Evolutionary conservation across 257 asterid species (phyloP).

Genomic region (Solanum arcanum): DNA sequence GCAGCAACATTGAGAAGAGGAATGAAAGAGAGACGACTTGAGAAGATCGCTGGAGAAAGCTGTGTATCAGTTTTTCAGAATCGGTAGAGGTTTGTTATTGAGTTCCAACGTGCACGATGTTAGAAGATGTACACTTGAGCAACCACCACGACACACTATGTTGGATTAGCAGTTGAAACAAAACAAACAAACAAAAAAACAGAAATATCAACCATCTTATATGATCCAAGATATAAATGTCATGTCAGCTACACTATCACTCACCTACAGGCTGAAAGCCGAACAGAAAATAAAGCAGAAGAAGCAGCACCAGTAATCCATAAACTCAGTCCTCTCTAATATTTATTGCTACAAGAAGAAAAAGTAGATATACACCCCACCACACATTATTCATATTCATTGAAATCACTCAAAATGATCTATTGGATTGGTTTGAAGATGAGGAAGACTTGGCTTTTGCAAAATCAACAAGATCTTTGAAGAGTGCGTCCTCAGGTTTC

Average conservation of each 20-base stretch:
- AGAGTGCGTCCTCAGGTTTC: constrained; percentile 71
- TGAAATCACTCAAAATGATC: constrained; percentile 32
- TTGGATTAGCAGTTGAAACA: background rate
- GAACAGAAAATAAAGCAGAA: background rate
- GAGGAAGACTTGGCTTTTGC: constrained; percentile 90
- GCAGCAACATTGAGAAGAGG: constrained; percentile 37
- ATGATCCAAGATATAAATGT: background rate
- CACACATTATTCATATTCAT: constrained; percentile 12
- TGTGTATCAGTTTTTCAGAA: constrained; percentile 23
- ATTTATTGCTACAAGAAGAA: background rate
- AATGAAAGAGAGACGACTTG: constrained; percentile 39
- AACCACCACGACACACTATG: background rate
- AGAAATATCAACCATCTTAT: background rate
- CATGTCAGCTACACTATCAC: background rate
- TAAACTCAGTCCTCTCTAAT: background rate
- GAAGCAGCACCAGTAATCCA: background rate
- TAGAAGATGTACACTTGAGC: background rate
- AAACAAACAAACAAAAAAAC: background rate
- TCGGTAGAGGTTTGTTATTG: constrained; percentile 32
- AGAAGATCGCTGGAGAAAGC: constrained; percentile 69
- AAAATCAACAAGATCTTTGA: constrained; percentile 82
- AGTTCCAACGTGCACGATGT: background rate
- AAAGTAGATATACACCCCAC: constrained; percentile 14
- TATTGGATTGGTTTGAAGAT: constrained; percentile 52
- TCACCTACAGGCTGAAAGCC: background rate